Base-by-base conservation (phyloP, 2,329 filamentous ascomycete species). In the Alternaria metachromatica region DNA sequence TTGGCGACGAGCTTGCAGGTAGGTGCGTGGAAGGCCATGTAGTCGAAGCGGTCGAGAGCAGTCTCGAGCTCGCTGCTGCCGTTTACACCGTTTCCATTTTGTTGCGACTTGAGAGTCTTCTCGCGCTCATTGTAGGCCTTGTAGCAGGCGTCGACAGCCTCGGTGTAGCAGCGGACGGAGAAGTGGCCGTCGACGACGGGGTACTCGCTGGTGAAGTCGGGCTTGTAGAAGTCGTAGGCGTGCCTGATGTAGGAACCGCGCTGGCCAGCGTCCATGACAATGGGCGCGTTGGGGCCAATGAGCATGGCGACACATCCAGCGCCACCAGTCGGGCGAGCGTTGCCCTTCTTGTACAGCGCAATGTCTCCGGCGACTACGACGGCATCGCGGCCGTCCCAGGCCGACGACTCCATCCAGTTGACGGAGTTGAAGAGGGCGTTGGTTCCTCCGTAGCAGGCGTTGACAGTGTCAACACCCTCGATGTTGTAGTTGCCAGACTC, bases 221-320 rank as follows among this genome's bases (percentile, higher is more conserved):
- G 81, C 82, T 86, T 86, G 81, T 86, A 86, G 77, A 86, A 86
- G 71, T 86, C 84, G 78, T 86, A 86, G 30, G 80, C 82, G 74
- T 86, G 84, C 66, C 77, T 82, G 72, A 86, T 81, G 77, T 84
- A 86, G 71, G 80, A 82, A 65, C 84, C 84, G 57, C 84, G 82
- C 63, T 82, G 81, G 63, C 84, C 84, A 45, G 84, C 78, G 73
- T 86, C 84, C 65, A 85, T 80, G 21, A 80, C 83, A 60, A 86
- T 68, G 28, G 84, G 84, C 45, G 84, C 84, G 64, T 86, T 76
- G 43, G 84, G 84, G 43, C 84, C 83, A 65, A 86, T 78, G 50
- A 86, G 83, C 83, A 86, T 85, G 72, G 84, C 84, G 60, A 86
- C 83, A 69, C 84, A 85, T 59, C 84, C 84, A 71, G 83, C 84